Base-by-base conservation (phyloP, 768 basidiomycete genomes). In the Lentinus tigrinus region DNA sequence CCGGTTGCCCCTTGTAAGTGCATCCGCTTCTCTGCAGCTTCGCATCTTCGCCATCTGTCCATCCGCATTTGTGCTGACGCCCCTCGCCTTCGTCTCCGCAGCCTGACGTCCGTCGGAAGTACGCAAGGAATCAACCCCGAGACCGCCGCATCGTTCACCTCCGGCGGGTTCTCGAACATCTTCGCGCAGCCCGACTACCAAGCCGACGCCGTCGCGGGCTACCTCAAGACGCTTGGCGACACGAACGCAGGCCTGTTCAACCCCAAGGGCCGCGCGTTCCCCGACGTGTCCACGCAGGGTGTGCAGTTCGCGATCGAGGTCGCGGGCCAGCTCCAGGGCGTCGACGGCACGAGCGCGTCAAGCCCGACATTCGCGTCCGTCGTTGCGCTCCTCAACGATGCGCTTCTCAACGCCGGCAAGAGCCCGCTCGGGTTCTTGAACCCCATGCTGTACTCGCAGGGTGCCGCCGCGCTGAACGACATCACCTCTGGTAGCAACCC, bases 221-320 rank as follows among this genome's bases (percentile, higher is more conserved):
- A 57, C 57, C 54, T 68, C 34, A 46, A 48, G 26, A 47, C 42
- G 28, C 62, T 68, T 58, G 60, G 59, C 1, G 47, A 44, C 50
- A 60, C 57, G 23, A 60, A 68, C 62, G 16, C 43, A 1, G 65
- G 67, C 26, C 51, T 62, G 14, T 68, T 63, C 62, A 66, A 66
- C 60, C n/a, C 53, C 27, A 53, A 54, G 50, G 57, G 62, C 13
- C 56, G 81, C 80, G 87, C 72, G 7, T 75, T 77, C 65, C 89
- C 88, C 11, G 89, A 91, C 61, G 85, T 90, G 23, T 72, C 87
- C 0, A 85, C 88, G 0, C 85, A 85, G 66, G 76, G 77, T 2
- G 62, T 65, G 23, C 67, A 73, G 43, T 87, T 81, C 73, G 69
- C 70, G 14, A 76, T 88, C 36, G 74, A 57, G 40, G 49, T 56